These are phyloP conservation scores for Ampelomyces quisqualis DNA, from an alignment of 2,329 filamentous ascomycete genomes.

Conservation along the genomic window DNA sequence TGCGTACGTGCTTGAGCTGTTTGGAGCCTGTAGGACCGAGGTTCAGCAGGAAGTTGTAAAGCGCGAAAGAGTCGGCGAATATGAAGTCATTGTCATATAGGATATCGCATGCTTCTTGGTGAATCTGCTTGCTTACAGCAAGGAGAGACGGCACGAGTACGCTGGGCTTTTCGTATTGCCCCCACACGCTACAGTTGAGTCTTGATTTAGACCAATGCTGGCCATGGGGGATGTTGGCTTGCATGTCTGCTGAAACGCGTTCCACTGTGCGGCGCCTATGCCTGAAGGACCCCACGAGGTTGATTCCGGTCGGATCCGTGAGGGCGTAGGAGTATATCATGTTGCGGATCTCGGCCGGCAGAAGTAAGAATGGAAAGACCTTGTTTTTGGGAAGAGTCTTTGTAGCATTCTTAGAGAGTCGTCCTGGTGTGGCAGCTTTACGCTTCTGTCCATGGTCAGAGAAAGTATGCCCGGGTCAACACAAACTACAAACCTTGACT, in stretches of 20 bases:
- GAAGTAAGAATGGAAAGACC: conserved; percentile 38
- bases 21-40: conserved; percentile 27
- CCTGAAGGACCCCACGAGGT: conserved; percentile 24
- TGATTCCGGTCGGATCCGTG: conserved; percentile 27
- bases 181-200: conserved; percentile 12
- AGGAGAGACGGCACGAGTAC: conserved; percentile 30
- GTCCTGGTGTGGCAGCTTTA: conserved; percentile 15
- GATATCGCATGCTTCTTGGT: conserved; percentile 26
- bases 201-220: neutral
- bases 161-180: conserved; percentile 6
- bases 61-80: conserved; percentile 27
- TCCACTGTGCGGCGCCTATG: conserved; percentile 33
- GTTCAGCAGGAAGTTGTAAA: conserved; percentile 38
- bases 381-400: conserved; percentile 33
- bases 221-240: neutral
- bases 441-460: conserved; percentile 25
- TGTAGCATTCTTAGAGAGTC: too few species aligned
- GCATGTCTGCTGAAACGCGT: conserved; percentile 16
- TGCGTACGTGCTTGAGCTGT: conserved; percentile 26
- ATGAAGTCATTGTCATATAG: conserved; percentile 36
- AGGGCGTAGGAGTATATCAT: conserved; percentile 37
- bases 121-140: conserved; percentile 32
- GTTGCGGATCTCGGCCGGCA: conserved; percentile 40
- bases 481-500: conserved; percentile 26
- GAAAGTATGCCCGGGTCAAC: neutral